Conservation (phyloP, 768 basidiomycete species). For the Russula ochroleuca region DNA sequence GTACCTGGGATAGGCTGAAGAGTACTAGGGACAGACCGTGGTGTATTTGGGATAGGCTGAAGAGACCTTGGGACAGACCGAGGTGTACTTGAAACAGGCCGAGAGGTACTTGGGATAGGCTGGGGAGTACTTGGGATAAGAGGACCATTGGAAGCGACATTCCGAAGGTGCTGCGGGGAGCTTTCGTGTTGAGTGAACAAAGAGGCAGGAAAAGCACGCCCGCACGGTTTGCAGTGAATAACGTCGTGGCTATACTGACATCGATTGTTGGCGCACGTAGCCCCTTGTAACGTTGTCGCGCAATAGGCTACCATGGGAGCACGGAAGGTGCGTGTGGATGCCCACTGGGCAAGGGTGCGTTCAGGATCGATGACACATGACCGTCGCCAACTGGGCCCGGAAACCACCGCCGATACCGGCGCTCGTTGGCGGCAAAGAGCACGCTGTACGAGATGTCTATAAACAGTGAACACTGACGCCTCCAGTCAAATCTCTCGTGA, state of each 20-base stretch:
- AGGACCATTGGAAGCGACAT: background rate
- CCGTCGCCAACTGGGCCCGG: background rate
- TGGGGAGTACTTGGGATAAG: background rate
- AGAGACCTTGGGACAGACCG: too few species aligned
- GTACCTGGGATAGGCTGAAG: too few species aligned
- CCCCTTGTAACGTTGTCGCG: constrained; percentile 11
- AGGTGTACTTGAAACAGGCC: background rate
- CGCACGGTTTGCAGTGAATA: constrained; percentile 29
- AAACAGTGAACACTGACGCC: background rate
- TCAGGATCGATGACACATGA: background rate
- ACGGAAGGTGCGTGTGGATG: background rate
- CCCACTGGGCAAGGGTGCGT: background rate
- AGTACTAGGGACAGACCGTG: too few species aligned
- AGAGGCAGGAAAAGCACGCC: constrained; percentile 7
- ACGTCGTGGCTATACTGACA: constrained; percentile 29
- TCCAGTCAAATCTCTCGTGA: background rate
- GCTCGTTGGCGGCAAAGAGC: background rate
- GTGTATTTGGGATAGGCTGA: too few species aligned
- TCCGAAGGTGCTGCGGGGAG: constrained; percentile 10
- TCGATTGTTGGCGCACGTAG: constrained; percentile 20
- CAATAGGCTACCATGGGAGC: constrained; percentile 11
- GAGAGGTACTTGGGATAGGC: background rate
- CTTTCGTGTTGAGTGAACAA: constrained; percentile 2
- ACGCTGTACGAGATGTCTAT: background rate
- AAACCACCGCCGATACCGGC: background rate